A percentile compares a stretch with the other conserved stretches of the same genome.
Conservation (phyloP, 495 filamentous ascomycete species). For the Achaetomiella virescens region DNA sequence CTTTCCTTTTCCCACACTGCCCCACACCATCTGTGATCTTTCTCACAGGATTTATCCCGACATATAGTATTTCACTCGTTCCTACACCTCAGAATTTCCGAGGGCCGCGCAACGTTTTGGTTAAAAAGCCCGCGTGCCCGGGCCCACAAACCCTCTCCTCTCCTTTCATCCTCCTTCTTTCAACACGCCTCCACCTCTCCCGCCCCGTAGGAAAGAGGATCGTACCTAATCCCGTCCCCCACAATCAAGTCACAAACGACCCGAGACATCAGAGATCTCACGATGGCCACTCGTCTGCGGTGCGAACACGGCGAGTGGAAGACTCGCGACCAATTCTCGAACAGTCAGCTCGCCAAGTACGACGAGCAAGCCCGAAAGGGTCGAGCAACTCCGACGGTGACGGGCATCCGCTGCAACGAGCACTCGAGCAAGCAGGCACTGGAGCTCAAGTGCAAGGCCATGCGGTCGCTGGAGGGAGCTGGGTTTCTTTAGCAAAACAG, state of each 20-base stretch:
- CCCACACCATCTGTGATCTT: no score
- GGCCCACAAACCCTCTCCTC: no score
- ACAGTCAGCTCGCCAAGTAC: conserved; percentile 40
- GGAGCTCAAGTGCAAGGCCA: conserved; percentile 33
- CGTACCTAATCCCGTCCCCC: no score
- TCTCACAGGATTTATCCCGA: no score
- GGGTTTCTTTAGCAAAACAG: conserved; percentile 54
- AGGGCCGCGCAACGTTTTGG: no score
- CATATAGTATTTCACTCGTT: no score
- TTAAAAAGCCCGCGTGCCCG: no score
- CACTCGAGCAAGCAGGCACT: conserved; percentile 8
- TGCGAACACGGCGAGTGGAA: conserved; percentile 43
- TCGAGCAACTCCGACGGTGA: conserved; percentile 17
- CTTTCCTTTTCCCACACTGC: no score
- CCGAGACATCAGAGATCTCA: neutral
- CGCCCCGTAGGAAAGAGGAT: no score
- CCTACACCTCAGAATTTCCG: no score
- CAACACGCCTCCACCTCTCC: no score
- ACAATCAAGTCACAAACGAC: neutral
- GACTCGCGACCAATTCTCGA: conserved; percentile 36
- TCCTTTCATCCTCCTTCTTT: no score
- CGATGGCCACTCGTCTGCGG: neutral
- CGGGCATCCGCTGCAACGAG: conserved; percentile 24
- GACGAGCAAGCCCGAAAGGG: conserved; percentile 9
- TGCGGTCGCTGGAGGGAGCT: conserved; percentile 45